Base-by-base conservation (phyloP, 2,329 filamentous ascomycete genomes). In the Hypomyces perniciosus region DNA sequence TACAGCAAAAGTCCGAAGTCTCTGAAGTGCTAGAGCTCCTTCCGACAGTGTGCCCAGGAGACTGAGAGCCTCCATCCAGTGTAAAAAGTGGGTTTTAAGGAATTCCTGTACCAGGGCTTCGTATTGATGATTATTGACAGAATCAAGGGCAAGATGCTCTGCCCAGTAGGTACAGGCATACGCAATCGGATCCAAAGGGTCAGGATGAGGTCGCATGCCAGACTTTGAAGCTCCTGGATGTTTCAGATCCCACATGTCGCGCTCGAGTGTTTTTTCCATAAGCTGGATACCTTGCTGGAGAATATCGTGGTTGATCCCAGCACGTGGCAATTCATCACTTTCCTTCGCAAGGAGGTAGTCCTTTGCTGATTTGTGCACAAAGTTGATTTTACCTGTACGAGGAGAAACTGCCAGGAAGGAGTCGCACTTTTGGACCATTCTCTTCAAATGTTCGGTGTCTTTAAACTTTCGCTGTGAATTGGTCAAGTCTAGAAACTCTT, bases 41-140 rank as follows among this genome's bases (percentile, higher is more conserved):
- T 58, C 35, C 5, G 55, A 54, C 5, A 64, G 55, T 41, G 56
- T 54, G 6, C 48, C 33, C 10, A 68, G 53, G 4, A 72, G 61
- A 45, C 68, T 68, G 2, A 74, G 61, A 33, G 68, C 65, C 51
- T 76, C 72, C 4, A 76, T 58, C 71, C 69, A 75, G 48, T 73
- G 62, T 1, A 75, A 61, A 46, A 64, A 64, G 12, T 68, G 62
- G 9, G 57, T 48, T 53, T 61, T 43, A 5, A 73, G 52, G 51
- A 74, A 74, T 3, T 30, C 13, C 45, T 65, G 47, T 5, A 64
- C 54, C 20, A 26, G n/a, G 28, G 58, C 61, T 41, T 52, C 50
- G 44, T 67, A 61, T 27, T 20, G 38, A 38, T 38, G n/a, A 20
- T 38, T 9, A 6, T 38, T 20, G 7, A n/a, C 20, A 20, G 20